These are phyloP conservation scores for Periconia macrospinosa DNA, from an alignment of 2,329 filamentous ascomycete genomes.

Conservation along the genomic window DNA sequence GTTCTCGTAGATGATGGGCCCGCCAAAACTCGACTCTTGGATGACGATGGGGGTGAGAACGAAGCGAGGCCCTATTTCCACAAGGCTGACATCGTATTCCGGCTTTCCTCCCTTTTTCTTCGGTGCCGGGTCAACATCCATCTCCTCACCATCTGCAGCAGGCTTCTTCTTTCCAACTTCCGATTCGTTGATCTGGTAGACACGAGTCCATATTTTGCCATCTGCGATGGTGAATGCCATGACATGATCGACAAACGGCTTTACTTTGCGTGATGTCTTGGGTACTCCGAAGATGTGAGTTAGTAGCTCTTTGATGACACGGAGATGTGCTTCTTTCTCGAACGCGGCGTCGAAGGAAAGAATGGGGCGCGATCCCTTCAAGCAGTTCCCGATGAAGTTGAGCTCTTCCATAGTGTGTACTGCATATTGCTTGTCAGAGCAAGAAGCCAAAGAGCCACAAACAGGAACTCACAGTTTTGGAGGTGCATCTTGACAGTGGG, in stretches of 20 bases:
- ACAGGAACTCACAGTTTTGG: constrained; percentile 65
- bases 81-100: constrained; percentile 76
- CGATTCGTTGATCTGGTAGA: constrained; percentile 89
- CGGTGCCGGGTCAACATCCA: constrained; percentile 32
- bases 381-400: constrained; percentile 93
- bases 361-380: constrained; percentile 89
- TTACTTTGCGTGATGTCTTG: constrained; percentile 81
- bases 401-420: constrained; percentile 97
- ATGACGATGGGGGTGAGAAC: constrained; percentile 94
- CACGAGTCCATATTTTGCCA: constrained; percentile 93
- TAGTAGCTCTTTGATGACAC: constrained; percentile 86
- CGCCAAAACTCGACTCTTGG: constrained; percentile 91
- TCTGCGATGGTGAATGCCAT: constrained; percentile 90
- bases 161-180: constrained; percentile 59
- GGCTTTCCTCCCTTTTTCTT: constrained; percentile 52
- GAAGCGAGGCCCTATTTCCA: constrained; percentile 93
- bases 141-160: constrained; percentile 45
- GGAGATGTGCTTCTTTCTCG: constrained; percentile 76
- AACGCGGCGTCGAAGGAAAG: constrained; percentile 91
- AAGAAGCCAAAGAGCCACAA: constrained; percentile 10
- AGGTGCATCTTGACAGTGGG: constrained; percentile 76
- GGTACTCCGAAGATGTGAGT: constrained; percentile 91
- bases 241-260: constrained; percentile 95
- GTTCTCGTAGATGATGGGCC: constrained; percentile 97
- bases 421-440: constrained; percentile 43